These are phyloP conservation scores for Solanum bulbocastanum DNA, from an alignment of 257 asterid genomes.

Conservation along the genomic window DNA sequence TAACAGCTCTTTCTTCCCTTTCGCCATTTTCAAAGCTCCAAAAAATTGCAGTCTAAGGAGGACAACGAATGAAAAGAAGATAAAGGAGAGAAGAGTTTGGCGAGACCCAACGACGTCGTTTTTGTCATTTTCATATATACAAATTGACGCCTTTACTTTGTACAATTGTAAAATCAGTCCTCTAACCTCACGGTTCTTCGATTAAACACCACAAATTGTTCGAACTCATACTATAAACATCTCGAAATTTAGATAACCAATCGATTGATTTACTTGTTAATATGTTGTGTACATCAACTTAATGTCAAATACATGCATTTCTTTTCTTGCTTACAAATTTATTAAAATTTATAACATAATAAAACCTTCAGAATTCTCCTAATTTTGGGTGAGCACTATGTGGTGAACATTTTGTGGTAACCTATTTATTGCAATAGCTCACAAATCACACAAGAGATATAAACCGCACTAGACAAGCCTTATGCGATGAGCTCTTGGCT, in stretches of 20 bases:
- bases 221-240: neutral
- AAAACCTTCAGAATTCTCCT: neutral
- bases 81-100: neutral
- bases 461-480: no score
- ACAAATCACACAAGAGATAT: no score
- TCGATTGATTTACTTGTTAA: neutral
- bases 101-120: neutral
- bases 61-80: neutral
- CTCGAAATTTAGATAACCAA: neutral
- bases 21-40: conserved; percentile 23
- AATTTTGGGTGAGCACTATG: neutral
- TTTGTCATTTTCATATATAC: neutral
- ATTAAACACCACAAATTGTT: neutral
- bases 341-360: neutral
- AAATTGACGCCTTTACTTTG: neutral
- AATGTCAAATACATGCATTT: neutral
- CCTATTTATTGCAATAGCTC: no score
- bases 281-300: neutral
- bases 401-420: no score
- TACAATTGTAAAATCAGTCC: neutral
- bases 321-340: neutral
- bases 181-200: neutral
- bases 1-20: conserved; percentile 79
- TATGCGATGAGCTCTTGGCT: no score
- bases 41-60: neutral